Evolutionary conservation across 768 basidiomycete species (phyloP).

Genomic region (Mycena rebaudengoi): DNA sequence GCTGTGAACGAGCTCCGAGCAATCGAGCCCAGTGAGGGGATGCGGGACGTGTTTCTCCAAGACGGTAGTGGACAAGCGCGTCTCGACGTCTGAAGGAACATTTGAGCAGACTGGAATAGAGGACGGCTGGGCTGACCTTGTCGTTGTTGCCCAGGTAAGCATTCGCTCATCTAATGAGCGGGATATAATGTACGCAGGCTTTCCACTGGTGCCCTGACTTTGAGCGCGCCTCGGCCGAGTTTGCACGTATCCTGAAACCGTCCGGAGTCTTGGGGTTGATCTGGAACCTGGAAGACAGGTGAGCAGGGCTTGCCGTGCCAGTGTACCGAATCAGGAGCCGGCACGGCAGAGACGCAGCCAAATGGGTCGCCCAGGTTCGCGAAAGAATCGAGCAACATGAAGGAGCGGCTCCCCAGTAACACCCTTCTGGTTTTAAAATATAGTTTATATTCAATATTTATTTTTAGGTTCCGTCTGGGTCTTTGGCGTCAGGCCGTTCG

Average conservation of each 20-base stretch:
- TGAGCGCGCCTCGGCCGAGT: constrained; percentile 74
- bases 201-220: constrained; percentile 95
- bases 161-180: background rate
- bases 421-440: no score
- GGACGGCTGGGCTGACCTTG: constrained; percentile 78
- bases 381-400: constrained; percentile 76
- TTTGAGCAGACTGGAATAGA: constrained; percentile 72
- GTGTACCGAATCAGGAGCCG: background rate
- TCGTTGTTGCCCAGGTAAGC: constrained; percentile 77
- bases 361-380: constrained; percentile 81
- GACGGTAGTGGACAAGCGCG: constrained; percentile 61
- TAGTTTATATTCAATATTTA: background rate
- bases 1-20: constrained; percentile 66
- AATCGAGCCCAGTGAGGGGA: constrained; percentile 87
- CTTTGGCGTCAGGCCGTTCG: constrained; percentile 80
- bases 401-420: constrained; percentile 83
- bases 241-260: constrained; percentile 82
- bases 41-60: constrained; percentile 78
- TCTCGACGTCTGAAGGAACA: constrained; percentile 67
- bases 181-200: constrained; percentile 57
- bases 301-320: constrained; percentile 8
- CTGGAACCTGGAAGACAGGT: constrained; percentile 94
- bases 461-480: constrained; percentile 62
- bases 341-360: constrained; percentile 56
- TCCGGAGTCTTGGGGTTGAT: constrained; percentile 75